These are phyloP conservation scores for Kazachstania bromeliacearum DNA, from an alignment of 805 yeast genomes.

Conservation along the genomic window DNA sequence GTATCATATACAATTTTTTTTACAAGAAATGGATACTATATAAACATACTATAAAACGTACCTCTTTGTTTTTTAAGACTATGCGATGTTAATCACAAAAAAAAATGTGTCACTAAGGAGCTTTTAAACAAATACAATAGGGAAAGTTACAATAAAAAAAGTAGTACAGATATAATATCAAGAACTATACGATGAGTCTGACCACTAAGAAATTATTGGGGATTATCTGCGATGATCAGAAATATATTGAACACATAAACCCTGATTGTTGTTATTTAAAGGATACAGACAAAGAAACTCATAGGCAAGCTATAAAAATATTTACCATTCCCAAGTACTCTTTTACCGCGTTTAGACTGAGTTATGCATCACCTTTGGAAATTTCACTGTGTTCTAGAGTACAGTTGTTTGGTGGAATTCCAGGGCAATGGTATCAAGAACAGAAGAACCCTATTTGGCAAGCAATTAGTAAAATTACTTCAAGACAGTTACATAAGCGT, in stretches of 20 bases:
- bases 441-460: slow-evolving; percentile 10
- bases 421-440: slow-evolving; percentile 41
- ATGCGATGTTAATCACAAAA: no score
- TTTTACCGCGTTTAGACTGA: slow-evolving; percentile 52
- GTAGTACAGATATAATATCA: no score
- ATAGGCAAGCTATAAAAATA: slow-evolving; percentile 1
- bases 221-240: slow-evolving; percentile 15
- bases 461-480: slow-evolving; percentile 1
- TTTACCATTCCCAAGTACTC: slow-evolving; percentile 39
- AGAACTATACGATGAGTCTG: slow-evolving; percentile 14
- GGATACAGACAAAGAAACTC: not conserved
- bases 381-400: slow-evolving; percentile 41
- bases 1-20: no score
- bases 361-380: slow-evolving; percentile 41
- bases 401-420: slow-evolving; percentile 49
- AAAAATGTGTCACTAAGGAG: no score
- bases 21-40: no score
- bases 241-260: slow-evolving; percentile 11
- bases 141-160: not conserved
- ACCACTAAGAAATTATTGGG: slow-evolving; percentile 6
- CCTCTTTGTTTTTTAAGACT: no score
- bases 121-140: no score
- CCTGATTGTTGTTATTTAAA: slow-evolving; percentile 4
- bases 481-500: slow-evolving; percentile 6
- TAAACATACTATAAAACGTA: no score